Base-by-base conservation (phyloP, 441 rosid genomes). In the Eutrema salsugineum region DNA sequence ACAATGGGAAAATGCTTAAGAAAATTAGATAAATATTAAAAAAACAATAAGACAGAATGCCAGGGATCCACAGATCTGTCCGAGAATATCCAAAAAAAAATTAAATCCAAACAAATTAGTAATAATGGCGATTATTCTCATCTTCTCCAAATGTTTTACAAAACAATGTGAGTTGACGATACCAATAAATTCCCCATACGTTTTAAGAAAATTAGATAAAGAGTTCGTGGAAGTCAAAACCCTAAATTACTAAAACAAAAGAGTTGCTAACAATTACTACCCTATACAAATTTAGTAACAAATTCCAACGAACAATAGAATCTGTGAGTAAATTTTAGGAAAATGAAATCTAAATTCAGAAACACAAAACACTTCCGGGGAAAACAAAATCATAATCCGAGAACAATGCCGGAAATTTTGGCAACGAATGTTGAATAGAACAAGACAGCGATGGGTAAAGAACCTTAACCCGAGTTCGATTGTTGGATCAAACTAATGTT, bases 201-300 rank as follows among this genome's bases (percentile, higher is more conserved):
- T 24, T 38, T 38, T 2, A 33, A 47, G 14, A n/a, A 48, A n/a
- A 33, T 43, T 40, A 47, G 16, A 57, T 5, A 20, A 57, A 35
- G 9, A 66, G n/a, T 20, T n/a, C 0, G 2, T 22, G 63, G 30
- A 33, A 67, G 69, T 75, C 63, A 66, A 75, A 75, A 75, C 78
- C 72, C 76, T 76, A 75, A 35, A 22, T 70, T 40, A 46, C 59
- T 39, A 44, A 62, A 61, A 30, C 20, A 4, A 42, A 59, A 60
- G 5, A 58, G 48, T 22, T 51, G 22, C 5, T 0, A 27, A 27
- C 63, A 67, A 74, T 10, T 33, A 27, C 10, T 47, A 11, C 10
- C 10, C 2, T 14, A 28, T 20, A 42, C 28, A n/a, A 62, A 62
- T 15, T 54, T 40, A 49, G 72, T 6, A 70, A 70, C 49, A 42